Evolutionary conservation across 2,329 filamentous ascomycete species (phyloP).

Genomic region (Truncatella angustata): DNA sequence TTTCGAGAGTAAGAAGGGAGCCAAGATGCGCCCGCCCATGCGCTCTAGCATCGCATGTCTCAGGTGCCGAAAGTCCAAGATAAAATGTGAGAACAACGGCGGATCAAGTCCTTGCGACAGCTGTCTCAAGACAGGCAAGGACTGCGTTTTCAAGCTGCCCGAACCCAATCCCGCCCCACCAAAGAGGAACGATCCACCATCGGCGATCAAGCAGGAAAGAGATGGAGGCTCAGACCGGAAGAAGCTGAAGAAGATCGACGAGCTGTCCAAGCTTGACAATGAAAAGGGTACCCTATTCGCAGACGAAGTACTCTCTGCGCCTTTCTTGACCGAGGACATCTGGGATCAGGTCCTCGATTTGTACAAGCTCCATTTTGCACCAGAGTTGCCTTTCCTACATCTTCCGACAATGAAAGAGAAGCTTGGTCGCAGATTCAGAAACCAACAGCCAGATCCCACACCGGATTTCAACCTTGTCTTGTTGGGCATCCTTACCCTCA

Average conservation of each 20-base stretch:
- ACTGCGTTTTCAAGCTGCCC: slow-evolving; percentile 66
- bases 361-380: slow-evolving; percentile 69
- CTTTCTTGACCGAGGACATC: slow-evolving; percentile 60
- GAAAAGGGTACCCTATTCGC: slow-evolving; percentile 36
- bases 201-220: slow-evolving; percentile 37
- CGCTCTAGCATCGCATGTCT: slow-evolving; percentile 78
- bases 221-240: slow-evolving; percentile 49
- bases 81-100: slow-evolving; percentile 82
- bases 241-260: slow-evolving; percentile 42
- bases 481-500: slow-evolving; percentile 66
- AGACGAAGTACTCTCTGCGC: slow-evolving; percentile 61
- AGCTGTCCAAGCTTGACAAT: slow-evolving; percentile 37
- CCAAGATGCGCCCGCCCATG: slow-evolving; percentile 54
- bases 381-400: slow-evolving; percentile 71
- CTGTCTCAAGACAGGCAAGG: slow-evolving; percentile 68
- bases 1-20: slow-evolving; percentile 39
- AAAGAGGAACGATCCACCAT: slow-evolving; percentile 40
- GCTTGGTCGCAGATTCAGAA: slow-evolving; percentile 41
- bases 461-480: slow-evolving; percentile 57
- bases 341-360: slow-evolving; percentile 71
- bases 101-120: slow-evolving; percentile 70
- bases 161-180: slow-evolving; percentile 40
- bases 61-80: slow-evolving; percentile 75
- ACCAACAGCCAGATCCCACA: slow-evolving; percentile 33
- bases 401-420: slow-evolving; percentile 59